Conservation (phyloP, 2,329 filamentous ascomycete species). For the Hypocreales sp. region DNA sequence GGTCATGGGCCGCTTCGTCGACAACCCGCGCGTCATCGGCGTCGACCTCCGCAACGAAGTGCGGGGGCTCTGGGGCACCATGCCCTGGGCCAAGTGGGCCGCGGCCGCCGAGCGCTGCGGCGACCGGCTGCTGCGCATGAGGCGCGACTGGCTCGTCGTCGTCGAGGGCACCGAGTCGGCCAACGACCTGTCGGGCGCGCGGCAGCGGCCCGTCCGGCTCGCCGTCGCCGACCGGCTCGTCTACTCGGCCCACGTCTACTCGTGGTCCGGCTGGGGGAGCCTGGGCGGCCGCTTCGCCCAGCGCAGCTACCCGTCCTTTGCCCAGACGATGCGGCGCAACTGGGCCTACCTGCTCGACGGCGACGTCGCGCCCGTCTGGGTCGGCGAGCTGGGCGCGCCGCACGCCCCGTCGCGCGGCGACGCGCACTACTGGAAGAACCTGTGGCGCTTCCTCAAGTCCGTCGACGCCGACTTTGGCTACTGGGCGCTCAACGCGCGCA, state of each 20-base stretch:
- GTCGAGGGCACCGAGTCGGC: slow-evolving; percentile 53
- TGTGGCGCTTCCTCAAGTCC: slow-evolving; percentile 40
- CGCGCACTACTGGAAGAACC: slow-evolving; percentile 48
- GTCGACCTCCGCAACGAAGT: slow-evolving; percentile 56
- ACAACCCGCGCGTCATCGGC: slow-evolving; percentile 47
- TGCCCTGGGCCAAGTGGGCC: slow-evolving; percentile 51
- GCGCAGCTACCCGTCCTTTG: slow-evolving; percentile 47
- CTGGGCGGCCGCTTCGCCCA: slow-evolving; percentile 42
- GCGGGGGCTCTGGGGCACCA: slow-evolving; percentile 52
- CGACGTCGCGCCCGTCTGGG: slow-evolving; percentile 42
- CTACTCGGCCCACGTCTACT: slow-evolving; percentile 54
- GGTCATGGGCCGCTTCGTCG: slow-evolving; percentile 42
- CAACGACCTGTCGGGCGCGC: slow-evolving; percentile 46
- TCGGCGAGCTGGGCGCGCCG: slow-evolving; percentile 51
- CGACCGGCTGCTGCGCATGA: slow-evolving; percentile 42
- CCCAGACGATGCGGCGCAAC: slow-evolving; percentile 43
- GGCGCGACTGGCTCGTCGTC: slow-evolving; percentile 49
- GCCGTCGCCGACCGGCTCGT: slow-evolving; percentile 40
- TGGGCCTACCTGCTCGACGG: slow-evolving; percentile 46
- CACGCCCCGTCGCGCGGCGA: slow-evolving; percentile 36
- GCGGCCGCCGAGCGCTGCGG: slow-evolving; percentile 46
- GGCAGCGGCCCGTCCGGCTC: slow-evolving; percentile 38
- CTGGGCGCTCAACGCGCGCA: slow-evolving; percentile 54
- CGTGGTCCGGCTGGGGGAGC: slow-evolving; percentile 56
- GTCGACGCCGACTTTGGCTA: slow-evolving; percentile 53